Conservation (phyloP, 2,329 filamentous ascomycete genomes). For the Cladosporium sp. region DNA sequence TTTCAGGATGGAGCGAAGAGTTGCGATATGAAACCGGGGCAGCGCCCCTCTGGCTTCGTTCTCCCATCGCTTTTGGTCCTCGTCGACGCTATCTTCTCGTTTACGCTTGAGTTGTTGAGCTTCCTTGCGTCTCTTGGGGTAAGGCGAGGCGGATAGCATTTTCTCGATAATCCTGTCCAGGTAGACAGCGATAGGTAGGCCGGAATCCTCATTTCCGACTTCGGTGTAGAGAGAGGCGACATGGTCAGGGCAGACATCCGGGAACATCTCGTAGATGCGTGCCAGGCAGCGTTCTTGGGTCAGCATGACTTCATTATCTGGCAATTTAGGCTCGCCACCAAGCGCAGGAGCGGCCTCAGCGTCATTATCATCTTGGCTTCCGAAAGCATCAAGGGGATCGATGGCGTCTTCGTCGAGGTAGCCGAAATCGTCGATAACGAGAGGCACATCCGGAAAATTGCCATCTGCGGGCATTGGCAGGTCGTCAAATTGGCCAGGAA, state of each 20-base stretch:
- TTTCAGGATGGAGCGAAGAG: conserved; percentile 31
- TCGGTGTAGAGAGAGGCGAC: conserved; percentile 23
- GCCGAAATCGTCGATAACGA: conserved; percentile 8
- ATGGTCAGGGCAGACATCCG: conserved; percentile 30
- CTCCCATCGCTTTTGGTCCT: conserved; percentile 22
- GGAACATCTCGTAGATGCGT: conserved; percentile 29
- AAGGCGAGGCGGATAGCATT: conserved; percentile 22
- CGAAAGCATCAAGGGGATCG: no score
- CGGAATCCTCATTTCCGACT: conserved; percentile 11
- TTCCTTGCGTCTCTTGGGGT: conserved; percentile 28
- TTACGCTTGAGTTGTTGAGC: conserved; percentile 26
- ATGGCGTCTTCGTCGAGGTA: background rate
- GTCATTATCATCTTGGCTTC: background rate
- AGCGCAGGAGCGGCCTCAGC: background rate
- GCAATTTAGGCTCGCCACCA: conserved; percentile 1
- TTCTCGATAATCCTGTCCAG: conserved; percentile 27
- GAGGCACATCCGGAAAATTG: background rate
- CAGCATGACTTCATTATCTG: conserved; percentile 3
- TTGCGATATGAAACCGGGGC: conserved; percentile 14
- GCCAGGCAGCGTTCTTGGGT: conserved; percentile 25
- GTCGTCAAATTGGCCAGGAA: background rate
- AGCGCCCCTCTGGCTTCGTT: conserved; percentile 17
- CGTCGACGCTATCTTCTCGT: conserved; percentile 23
- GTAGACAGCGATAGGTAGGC: conserved; percentile 15
- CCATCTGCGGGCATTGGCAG: background rate